Evolutionary conservation across 73 alveolate species (phyloP).

Genomic region (Uronychia binucleata): DNA sequence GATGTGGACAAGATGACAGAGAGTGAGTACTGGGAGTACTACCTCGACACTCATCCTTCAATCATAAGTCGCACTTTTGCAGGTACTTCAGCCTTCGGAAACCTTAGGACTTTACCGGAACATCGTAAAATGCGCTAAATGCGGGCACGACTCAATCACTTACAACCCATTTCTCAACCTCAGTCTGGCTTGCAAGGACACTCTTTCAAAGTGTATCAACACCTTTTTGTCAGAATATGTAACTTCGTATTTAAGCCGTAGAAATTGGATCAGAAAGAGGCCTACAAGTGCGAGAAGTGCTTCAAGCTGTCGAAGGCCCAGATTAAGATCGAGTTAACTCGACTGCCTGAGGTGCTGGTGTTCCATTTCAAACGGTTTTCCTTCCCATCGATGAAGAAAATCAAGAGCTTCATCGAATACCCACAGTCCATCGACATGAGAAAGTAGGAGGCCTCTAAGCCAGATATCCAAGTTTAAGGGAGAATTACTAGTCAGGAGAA

Average conservation of each 20-base stretch:
- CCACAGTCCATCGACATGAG: slow-evolving; percentile 21
- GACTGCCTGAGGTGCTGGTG: slow-evolving; percentile 39
- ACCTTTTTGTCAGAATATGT: slow-evolving; percentile 25
- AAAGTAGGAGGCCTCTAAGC: background rate
- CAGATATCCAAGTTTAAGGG: background rate
- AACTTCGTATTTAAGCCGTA: background rate
- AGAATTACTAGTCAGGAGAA: slow-evolving; percentile 15
- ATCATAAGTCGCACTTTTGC: slow-evolving; percentile 32
- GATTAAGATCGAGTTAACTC: slow-evolving; percentile 32
- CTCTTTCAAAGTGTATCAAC: slow-evolving; percentile 16
- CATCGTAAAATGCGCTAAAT: slow-evolving; percentile 36
- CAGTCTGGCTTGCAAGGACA: slow-evolving; percentile 24
- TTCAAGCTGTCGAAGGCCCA: slow-evolving; percentile 26
- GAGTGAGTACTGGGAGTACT: slow-evolving; percentile 33
- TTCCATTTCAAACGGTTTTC: slow-evolving; percentile 50
- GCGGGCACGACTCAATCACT: slow-evolving; percentile 28
- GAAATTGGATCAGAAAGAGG: slow-evolving; percentile 19
- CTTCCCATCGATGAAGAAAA: slow-evolving; percentile 50
- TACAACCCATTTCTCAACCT: slow-evolving; percentile 47
- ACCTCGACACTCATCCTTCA: slow-evolving; percentile 35
- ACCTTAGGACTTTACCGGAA: slow-evolving; percentile 34
- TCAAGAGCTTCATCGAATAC: slow-evolving; percentile 30
- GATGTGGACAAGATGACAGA: slow-evolving; percentile 27
- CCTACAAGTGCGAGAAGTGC: slow-evolving; percentile 55
- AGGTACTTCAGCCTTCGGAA: slow-evolving; percentile 3